phyloP scores from a whole-genome alignment of 768 basidiomycete genomes.

The Suillus subalutaceus region DNA sequence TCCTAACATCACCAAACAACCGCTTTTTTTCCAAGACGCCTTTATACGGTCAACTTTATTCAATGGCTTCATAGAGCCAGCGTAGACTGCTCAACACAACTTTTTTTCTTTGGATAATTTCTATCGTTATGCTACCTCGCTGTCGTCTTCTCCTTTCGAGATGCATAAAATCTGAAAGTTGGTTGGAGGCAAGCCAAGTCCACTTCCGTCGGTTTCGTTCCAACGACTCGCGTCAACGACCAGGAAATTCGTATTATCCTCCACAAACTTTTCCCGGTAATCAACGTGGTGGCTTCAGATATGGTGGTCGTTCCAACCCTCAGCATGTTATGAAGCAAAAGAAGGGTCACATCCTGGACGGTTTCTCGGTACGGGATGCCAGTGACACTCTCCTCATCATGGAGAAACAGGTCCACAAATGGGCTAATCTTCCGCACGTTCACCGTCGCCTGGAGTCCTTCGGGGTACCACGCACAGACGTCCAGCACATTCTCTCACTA shows the following conservation, averaged over 20 bases:
- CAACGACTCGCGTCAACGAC: not conserved
- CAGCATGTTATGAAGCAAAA: conserved; percentile 9
- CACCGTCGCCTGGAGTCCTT: conserved; percentile 46
- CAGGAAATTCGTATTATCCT: not conserved
- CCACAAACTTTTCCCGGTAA: not conserved
- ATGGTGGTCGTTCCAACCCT: conserved; percentile 1
- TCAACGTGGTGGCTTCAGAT: not conserved
- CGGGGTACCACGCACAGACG: conserved; percentile 47
- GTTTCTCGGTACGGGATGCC: conserved; percentile 1
- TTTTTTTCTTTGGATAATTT: not conserved
- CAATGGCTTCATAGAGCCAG: conserved; percentile 2
- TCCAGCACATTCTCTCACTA: conserved; percentile 42
- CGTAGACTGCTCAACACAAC: not conserved
- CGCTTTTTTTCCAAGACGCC: not conserved
- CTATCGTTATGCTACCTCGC: conserved; percentile 25
- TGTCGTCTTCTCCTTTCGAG: conserved; percentile 21
- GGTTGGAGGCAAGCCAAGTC: conserved; percentile 22
- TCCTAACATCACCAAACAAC: conserved; percentile 35
- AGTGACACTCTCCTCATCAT: conserved; percentile 33
- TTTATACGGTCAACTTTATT: not conserved
- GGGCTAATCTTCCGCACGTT: conserved; percentile 40
- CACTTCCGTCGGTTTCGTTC: conserved; percentile 24
- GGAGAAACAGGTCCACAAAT: conserved; percentile 37
- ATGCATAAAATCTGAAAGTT: conserved; percentile 18
- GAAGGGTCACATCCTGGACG: conserved; percentile 8